phyloP scores from a whole-genome alignment of 1,284 basidiomycete species.

The Cutaneotrichosporon cyanovorans region DNA sequence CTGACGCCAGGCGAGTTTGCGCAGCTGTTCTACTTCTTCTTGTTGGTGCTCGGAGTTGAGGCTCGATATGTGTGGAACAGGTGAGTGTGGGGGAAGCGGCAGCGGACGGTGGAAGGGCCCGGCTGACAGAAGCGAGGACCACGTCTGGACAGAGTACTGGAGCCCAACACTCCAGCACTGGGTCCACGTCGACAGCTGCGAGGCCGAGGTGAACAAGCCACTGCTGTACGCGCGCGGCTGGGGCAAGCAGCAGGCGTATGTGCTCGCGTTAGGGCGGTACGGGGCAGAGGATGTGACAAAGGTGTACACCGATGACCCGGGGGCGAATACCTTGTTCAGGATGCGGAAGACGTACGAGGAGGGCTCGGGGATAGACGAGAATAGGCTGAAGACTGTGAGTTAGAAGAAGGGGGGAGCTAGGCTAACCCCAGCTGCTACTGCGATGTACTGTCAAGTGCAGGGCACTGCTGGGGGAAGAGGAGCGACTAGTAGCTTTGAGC shows the following conservation, averaged over 20 bases:
- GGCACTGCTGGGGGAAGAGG: slow-evolving; percentile 4
- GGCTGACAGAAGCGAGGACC: slow-evolving; percentile 44
- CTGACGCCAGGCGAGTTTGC: slow-evolving; percentile 42
- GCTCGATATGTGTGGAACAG: slow-evolving; percentile 46
- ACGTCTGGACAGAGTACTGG: slow-evolving; percentile 50
- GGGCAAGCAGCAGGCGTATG: slow-evolving; percentile 50
- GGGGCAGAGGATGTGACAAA: slow-evolving; percentile 48
- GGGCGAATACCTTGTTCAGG: slow-evolving; percentile 20
- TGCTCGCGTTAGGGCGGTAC: slow-evolving; percentile 42
- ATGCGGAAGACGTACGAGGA: slow-evolving; percentile 1
- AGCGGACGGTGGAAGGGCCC: neutral
- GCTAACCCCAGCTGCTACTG: slow-evolving; percentile 22
- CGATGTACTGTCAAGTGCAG: slow-evolving; percentile 19
- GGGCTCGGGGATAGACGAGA: slow-evolving; percentile 30
- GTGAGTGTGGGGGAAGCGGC: too few relatives aligned
- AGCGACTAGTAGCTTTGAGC: slow-evolving; percentile 20
- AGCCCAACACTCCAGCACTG: slow-evolving; percentile 38
- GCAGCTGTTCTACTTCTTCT: slow-evolving; percentile 48
- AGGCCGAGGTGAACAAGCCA: slow-evolving; percentile 45
- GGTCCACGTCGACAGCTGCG: slow-evolving; percentile 50
- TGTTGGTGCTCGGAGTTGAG: slow-evolving; percentile 44
- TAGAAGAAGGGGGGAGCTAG: neutral
- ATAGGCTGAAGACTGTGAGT: slow-evolving; percentile 34
- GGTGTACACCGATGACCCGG: slow-evolving; percentile 44
- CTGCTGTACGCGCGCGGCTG: slow-evolving; percentile 48